Base-by-base conservation (phyloP, 768 basidiomycete species). In the Clavulina sp. region DNA sequence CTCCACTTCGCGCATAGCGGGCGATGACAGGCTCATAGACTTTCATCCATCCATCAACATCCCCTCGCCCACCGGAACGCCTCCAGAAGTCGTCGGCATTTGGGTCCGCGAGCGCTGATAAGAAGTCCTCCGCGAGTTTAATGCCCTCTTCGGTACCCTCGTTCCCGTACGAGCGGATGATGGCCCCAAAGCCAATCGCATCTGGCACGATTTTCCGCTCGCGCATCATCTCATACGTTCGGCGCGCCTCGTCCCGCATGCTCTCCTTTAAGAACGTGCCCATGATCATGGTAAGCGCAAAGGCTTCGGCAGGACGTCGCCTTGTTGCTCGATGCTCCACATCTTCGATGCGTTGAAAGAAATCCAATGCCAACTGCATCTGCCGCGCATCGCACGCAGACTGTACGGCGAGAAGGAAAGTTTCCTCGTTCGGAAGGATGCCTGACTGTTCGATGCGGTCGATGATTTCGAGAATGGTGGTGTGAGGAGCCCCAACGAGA, bases 351-450 rank as follows among this genome's bases (percentile, higher is more conserved):
- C n/a, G n/a, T n/a, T n/a, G n/a, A n/a, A n/a, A n/a, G n/a, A n/a
- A n/a, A n/a, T 77, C 70, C 47, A 68, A 62, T 4, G 87, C 88
- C 5, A 74, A 62, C 9, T 68, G 66, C 72, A 89, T 76, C 51
- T 71, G 61, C 4, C 78, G 75, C 18, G 76, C 68, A 58, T 89
- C 83, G 60, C 83, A 82, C 7, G 89, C 83, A 0, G 83, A 81
- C 60, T 85, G 83, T 32, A 91, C 77, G 47, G 88, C 67, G 43
- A 84, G 68, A 1, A 81, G 70, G 62, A 81, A 93, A 0, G 84
- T 79, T 57, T 73, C 70, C 3, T 58, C 62, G 56, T 81, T 74
- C 0, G 86, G 82, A 34, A 69, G 68, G 16, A 81, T 60, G 2
- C 73, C 72, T 4, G 68, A 61, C 33, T 66, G 59, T 52, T 68